A percentile compares a stretch with the other conserved stretches of the same genome.
These are phyloP conservation scores for Paecilomyces niveus DNA, from an alignment of 2,329 filamentous ascomycete genomes.

Conservation along the genomic window DNA sequence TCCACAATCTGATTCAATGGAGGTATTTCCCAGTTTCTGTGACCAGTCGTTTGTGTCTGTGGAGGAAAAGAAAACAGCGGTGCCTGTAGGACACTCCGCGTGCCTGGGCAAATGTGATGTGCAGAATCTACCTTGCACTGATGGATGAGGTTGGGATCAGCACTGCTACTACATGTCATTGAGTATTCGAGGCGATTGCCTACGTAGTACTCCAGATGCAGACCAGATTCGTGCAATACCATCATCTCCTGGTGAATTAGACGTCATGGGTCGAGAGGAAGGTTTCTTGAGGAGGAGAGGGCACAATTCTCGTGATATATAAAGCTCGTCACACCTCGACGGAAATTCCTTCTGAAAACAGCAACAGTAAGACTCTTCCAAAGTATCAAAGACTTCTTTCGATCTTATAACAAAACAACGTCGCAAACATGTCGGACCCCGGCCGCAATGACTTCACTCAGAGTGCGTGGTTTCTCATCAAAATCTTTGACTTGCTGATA, in stretches of 20 bases:
- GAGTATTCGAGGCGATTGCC: not conserved
- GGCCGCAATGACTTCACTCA: constrained; percentile 55
- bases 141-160: not conserved
- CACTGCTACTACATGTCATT: not conserved
- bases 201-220: not conserved
- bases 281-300: not conserved
- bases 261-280: not conserved
- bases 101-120: not conserved
- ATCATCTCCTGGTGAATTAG: not conserved
- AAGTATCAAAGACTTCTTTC: not conserved
- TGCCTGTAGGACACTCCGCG: not conserved
- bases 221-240: not conserved
- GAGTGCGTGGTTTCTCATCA: constrained; percentile 27
- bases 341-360: not conserved
- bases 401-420: not conserved
- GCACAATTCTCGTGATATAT: not conserved
- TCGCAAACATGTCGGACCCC: constrained; percentile 50
- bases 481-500: not conserved
- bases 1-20: not conserved
- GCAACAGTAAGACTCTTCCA: not conserved
- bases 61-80: not conserved
- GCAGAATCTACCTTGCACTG: not conserved
- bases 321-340: not conserved
- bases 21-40: not conserved
- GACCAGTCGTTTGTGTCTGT: not conserved